Percentiles rank a stretch among this genome's conserved stretches.
These are phyloP conservation scores for Rhexocercosporidium sp. DNA, from an alignment of 2,329 filamentous ascomycete genomes.

Conservation along the genomic window DNA sequence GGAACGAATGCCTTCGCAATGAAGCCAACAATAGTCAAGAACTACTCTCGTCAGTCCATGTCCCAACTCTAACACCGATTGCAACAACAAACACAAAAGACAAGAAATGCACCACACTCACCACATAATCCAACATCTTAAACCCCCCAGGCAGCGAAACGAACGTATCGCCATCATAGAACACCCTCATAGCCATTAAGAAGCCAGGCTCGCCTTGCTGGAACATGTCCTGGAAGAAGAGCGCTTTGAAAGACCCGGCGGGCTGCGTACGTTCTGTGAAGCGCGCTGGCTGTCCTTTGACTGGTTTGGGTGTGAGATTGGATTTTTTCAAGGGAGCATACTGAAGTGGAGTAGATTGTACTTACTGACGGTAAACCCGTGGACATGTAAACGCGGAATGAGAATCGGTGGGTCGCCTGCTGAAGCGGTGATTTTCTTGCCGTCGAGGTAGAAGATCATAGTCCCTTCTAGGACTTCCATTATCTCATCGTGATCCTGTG, in stretches of 20 bases:
- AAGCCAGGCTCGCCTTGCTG: constrained; percentile 12
- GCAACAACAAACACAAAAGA: neutral
- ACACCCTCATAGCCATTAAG: constrained; percentile 13
- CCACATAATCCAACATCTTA: constrained; percentile 18
- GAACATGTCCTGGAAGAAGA: constrained; percentile 26
- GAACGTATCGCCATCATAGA: constrained; percentile 22
- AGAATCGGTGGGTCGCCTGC: constrained; percentile 19
- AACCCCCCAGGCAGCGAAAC: constrained; percentile 20
- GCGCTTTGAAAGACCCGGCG: constrained; percentile 20
- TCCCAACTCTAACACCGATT: neutral
- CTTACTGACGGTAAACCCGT: constrained; percentile 18
- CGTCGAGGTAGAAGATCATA: constrained; percentile 19
- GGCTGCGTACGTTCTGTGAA: constrained; percentile 18
- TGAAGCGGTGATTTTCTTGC: constrained; percentile 18
- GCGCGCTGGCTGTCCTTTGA: constrained; percentile 15
- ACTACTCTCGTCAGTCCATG: constrained; percentile 9
- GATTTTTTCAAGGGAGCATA: neutral
- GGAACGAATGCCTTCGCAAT: constrained; percentile 24
- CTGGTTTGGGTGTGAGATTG: neutral
- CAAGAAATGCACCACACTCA: neutral
- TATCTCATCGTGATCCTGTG: constrained; percentile 22
- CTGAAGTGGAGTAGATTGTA: neutral
- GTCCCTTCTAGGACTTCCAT: constrained; percentile 23
- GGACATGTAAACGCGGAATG: constrained; percentile 14
- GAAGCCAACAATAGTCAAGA: constrained; percentile 18